Base-by-base conservation (phyloP, 2,329 filamentous ascomycete genomes). In the Phyllosticta capitalensis region DNA sequence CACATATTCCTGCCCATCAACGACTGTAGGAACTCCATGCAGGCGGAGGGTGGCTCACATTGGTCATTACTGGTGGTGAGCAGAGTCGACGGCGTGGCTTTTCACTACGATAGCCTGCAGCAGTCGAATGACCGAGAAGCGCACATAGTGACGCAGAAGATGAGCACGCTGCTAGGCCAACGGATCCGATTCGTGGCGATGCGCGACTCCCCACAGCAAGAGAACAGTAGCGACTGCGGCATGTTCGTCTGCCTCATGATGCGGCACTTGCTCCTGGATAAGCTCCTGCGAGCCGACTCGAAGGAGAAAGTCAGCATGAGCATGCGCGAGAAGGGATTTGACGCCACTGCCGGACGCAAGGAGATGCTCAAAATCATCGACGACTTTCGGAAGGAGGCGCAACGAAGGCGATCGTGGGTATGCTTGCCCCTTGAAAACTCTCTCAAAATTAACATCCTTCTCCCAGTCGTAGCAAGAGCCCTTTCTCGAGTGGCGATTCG, bases 1-100 rank as follows among this genome's bases (percentile, higher is more conserved):
- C 94, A 99, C 74, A 87, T 96, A 66, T 99, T 99, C 76, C 83
- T 99, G 2, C 94, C 94, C 20, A 87, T 99, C 71, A 97, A 96
- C 74, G 92, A 99, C 76, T 89, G 90, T 65, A 83, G 88, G 54
- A 82, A 82, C 58, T 77, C 87, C 60, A 85, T 89, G n/a, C 90
- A 81, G 55, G 86, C 90, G n/a, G 92, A 96, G 75, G 90, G 89
- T 49, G 94, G 94, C 48, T 89, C 88, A 2, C 94, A 99, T 72
- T 99, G 94, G 94, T 95, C 90, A 0, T 78, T 99, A 0, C 84
- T 99, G 0, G 83, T 99, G 2, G 92, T 99, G 30, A 91, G 87
- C 12, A 82, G 91, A 49, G 85, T 95, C 55, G 94, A 99, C 70
- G 86, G 90, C 9, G 85, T 96, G 2, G 90, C 92, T 0, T 99